Conservation (phyloP, 306 rosid genomes). For the Benincasa hispida region DNA sequence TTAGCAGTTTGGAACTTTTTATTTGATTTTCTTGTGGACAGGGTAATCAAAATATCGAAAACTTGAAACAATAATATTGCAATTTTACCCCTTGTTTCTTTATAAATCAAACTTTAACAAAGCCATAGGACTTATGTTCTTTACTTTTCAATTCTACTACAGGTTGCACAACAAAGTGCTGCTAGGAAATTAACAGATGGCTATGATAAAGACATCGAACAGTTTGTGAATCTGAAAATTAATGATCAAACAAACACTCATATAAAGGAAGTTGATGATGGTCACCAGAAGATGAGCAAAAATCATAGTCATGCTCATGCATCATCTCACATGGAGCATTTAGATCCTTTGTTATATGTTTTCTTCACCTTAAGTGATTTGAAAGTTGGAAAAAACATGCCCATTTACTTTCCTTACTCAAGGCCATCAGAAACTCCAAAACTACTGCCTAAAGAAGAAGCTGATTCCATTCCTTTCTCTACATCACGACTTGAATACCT, state of each 20-base stretch:
- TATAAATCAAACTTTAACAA: background rate
- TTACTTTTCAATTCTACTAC: background rate
- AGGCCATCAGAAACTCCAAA: slow-evolving; percentile 37
- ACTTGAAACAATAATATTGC: background rate
- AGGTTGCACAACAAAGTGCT: background rate
- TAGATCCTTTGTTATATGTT: slow-evolving; percentile 34
- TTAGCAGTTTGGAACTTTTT: background rate
- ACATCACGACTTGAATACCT: slow-evolving; percentile 25
- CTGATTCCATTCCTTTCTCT: slow-evolving; percentile 51
- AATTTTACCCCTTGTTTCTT: background rate
- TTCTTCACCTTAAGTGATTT: slow-evolving; percentile 55
- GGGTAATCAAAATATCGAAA: background rate
- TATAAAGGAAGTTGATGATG: background rate
- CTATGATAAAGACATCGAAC: background rate
- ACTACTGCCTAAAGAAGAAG: slow-evolving; percentile 46
- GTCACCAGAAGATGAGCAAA: background rate
- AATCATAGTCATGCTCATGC: slow-evolving; percentile 9
- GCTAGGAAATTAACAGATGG: slow-evolving; percentile 1
- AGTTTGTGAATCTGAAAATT: background rate
- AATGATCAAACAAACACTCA: background rate
- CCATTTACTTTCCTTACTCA: slow-evolving; percentile 33
- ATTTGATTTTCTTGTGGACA: background rate
- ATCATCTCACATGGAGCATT: slow-evolving; percentile 21
- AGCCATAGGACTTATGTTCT: background rate
- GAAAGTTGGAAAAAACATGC: slow-evolving; percentile 35